phyloP scores from a whole-genome alignment of 805 yeast genomes.

The Grigorovia jiainica region DNA sequence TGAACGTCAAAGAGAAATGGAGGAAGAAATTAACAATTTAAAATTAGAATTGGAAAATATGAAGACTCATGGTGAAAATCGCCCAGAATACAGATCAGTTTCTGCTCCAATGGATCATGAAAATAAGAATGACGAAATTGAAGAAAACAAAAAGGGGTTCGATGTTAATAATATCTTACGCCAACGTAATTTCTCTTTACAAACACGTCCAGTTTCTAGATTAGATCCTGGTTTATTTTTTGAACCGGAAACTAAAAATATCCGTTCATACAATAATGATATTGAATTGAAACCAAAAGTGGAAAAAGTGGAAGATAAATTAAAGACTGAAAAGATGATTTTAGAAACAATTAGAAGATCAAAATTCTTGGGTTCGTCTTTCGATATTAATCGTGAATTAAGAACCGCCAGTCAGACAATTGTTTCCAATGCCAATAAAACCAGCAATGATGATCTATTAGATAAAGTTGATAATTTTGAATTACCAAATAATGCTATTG shows the following conservation, averaged over 20 bases:
- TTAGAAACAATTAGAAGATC: slow-evolving; percentile 37
- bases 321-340: slow-evolving; percentile 26
- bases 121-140: slow-evolving; percentile 11
- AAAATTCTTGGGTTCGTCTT: slow-evolving; percentile 34
- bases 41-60: slow-evolving; percentile 11
- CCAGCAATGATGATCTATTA: slow-evolving; percentile 4
- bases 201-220: slow-evolving; percentile 35
- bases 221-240: slow-evolving; percentile 35
- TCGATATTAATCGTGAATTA: slow-evolving; percentile 29
- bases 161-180: slow-evolving; percentile 24
- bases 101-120: slow-evolving; percentile 29
- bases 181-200: slow-evolving; percentile 32
- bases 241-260: slow-evolving; percentile 9
- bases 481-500: slow-evolving; percentile 23
- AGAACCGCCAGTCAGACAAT: slow-evolving; percentile 11
- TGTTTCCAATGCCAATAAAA: neutral
- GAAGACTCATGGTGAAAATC: slow-evolving; percentile 7
- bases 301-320: slow-evolving; percentile 13
- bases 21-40: slow-evolving; percentile 16
- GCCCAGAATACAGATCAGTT: slow-evolving; percentile 27
- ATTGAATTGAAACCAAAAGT: neutral
- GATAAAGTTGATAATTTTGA: neutral
- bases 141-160: slow-evolving; percentile 12
- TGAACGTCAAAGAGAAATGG: slow-evolving; percentile 24
- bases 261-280: neutral